Evolutionary conservation across 2,329 filamentous ascomycete species (phyloP).

Genomic region (Sphaerulina vaccinii): DNA sequence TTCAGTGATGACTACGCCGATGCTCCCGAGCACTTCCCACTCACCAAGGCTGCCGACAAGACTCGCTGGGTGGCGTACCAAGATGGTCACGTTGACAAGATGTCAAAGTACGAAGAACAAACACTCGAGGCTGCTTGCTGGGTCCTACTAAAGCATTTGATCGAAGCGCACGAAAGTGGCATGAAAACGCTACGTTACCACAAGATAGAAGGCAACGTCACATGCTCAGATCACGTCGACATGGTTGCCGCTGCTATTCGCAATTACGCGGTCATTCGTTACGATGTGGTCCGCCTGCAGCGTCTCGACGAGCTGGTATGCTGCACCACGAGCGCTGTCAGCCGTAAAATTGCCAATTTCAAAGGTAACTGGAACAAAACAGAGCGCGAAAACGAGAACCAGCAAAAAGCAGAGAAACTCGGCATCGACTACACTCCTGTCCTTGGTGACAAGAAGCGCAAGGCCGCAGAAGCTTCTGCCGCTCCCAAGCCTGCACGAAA

Average conservation of each 20-base stretch:
- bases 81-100: conserved; percentile 17
- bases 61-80: conserved; percentile 18
- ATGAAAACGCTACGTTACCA: conserved; percentile 14
- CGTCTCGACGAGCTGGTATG: conserved; percentile 20
- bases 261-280: conserved; percentile 21
- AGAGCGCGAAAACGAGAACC: conserved; percentile 18
- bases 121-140: conserved; percentile 19
- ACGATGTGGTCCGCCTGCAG: conserved; percentile 20
- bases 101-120: conserved; percentile 10
- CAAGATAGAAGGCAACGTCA: conserved; percentile 11
- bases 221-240: conserved; percentile 18
- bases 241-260: conserved; percentile 13
- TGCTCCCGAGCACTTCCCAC: conserved; percentile 10
- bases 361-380: conserved; percentile 18
- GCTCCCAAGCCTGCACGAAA: not conserved
- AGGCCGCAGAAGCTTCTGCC: not conserved
- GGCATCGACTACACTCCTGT: conserved; percentile 17
- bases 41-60: conserved; percentile 10
- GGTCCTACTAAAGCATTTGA: conserved; percentile 17
- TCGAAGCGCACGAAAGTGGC: conserved; percentile 18
- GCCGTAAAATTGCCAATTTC: conserved; percentile 23
- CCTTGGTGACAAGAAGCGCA: conserved; percentile 21
- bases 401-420: conserved; percentile 2
- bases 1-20: conserved; percentile 12
- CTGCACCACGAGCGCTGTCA: conserved; percentile 14